phyloP scores from a whole-genome alignment of 2,329 filamentous ascomycete genomes.

The Dactylella cylindrospora region DNA sequence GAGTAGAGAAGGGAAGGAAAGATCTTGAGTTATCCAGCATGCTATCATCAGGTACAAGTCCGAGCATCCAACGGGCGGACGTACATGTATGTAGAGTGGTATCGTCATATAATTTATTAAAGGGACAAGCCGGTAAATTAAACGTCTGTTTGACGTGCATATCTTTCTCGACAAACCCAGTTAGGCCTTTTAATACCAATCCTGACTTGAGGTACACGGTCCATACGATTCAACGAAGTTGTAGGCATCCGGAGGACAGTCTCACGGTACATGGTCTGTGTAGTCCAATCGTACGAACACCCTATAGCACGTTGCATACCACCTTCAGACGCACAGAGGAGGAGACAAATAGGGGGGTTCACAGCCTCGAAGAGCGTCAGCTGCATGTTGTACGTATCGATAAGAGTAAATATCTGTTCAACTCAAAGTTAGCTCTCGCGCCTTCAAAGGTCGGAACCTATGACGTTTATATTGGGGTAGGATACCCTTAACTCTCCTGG shows the following conservation, averaged over 20 bases:
- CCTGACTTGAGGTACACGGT: slow-evolving; percentile 50
- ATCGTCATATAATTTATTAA: too few species aligned
- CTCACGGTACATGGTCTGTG: slow-evolving; percentile 54
- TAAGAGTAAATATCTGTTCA: slow-evolving; percentile 51
- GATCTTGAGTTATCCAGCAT: too few species aligned
- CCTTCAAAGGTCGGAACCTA: too few species aligned
- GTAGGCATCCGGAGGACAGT: slow-evolving; percentile 55
- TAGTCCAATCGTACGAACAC: slow-evolving; percentile 56
- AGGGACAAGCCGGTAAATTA: too few species aligned
- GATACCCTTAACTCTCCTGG: slow-evolving; percentile 49
- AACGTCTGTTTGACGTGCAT: too few species aligned
- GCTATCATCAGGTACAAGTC: too few species aligned
- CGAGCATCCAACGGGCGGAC: too few species aligned
- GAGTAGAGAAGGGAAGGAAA: too few species aligned
- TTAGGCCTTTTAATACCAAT: slow-evolving; percentile 49
- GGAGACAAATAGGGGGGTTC: slow-evolving; percentile 53
- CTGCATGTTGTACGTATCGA: slow-evolving; percentile 51
- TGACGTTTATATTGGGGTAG: too few species aligned
- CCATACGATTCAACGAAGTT: slow-evolving; percentile 52
- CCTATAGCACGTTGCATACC: slow-evolving; percentile 56
- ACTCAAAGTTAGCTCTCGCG: background rate
- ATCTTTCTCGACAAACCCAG: slow-evolving; percentile 7
- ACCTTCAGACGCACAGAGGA: slow-evolving; percentile 55
- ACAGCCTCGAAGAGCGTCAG: slow-evolving; percentile 51
- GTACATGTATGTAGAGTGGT: too few species aligned